phyloP scores from a whole-genome alignment of 1,284 basidiomycete genomes.

The Schizophyllum commune region DNA sequence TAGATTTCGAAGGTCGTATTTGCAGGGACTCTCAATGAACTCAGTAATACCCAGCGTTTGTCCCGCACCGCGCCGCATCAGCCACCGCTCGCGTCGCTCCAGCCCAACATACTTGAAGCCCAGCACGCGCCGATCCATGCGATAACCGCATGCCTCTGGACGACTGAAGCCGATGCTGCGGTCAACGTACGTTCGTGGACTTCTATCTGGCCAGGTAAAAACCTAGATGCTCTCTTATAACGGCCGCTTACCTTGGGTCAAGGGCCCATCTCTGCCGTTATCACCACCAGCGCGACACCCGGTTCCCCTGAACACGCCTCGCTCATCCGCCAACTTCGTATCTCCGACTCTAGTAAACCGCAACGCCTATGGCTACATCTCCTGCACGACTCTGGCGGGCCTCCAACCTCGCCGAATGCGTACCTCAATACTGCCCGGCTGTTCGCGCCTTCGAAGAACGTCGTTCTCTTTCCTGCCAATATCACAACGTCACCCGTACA shows the following conservation, averaged over 20 bases:
- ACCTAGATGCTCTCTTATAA: background rate
- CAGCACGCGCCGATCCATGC: constrained; percentile 5
- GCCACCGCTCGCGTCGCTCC: constrained; percentile 12
- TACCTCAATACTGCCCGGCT: constrained; percentile 59
- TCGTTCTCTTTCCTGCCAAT: constrained; percentile 43
- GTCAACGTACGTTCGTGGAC: constrained; percentile 29
- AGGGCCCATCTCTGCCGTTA: constrained; percentile 50
- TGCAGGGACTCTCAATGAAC: background rate
- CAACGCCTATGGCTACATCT: constrained; percentile 40
- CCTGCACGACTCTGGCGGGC: constrained; percentile 31
- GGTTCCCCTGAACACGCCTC: constrained; percentile 22
- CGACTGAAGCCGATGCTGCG: constrained; percentile 26
- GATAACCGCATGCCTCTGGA: constrained; percentile 49
- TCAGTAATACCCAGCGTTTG: constrained; percentile 15
- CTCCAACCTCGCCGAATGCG: constrained; percentile 38
- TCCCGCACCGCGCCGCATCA: constrained; percentile 19
- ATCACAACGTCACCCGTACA: background rate
- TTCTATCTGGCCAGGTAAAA: constrained; percentile 41
- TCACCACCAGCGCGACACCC: constrained; percentile 31
- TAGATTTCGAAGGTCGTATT: background rate
- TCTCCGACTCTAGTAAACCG: constrained; percentile 21
- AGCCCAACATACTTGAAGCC: constrained; percentile 16
- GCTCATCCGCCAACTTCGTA: constrained; percentile 20
- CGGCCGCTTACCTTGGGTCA: background rate
- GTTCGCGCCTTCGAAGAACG: constrained; percentile 40